Conservation (phyloP, 805 yeast species). For the Cyberlindnera mycetangii region DNA sequence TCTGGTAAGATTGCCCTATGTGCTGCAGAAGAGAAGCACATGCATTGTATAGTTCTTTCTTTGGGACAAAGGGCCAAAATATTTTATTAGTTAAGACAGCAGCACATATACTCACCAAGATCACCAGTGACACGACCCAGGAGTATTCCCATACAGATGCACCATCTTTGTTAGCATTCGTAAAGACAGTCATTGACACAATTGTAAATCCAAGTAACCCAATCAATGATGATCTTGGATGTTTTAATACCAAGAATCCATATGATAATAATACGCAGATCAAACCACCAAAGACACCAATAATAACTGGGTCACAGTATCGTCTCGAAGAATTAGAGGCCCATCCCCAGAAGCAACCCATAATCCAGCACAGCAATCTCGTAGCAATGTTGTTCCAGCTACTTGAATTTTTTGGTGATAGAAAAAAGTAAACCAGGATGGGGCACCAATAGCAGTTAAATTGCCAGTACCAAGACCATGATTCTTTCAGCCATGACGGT, state of each 20-base stretch:
- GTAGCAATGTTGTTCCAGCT: slow-evolving; percentile 33
- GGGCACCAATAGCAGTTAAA: slow-evolving; percentile 45
- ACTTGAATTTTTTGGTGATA: slow-evolving; percentile 41
- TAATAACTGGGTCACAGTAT: slow-evolving; percentile 36
- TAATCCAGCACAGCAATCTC: slow-evolving; percentile 34
- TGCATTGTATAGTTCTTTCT: slow-evolving; percentile 38
- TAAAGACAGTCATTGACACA: slow-evolving; percentile 33
- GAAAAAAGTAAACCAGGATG: slow-evolving; percentile 33
- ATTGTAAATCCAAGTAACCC: slow-evolving; percentile 40
- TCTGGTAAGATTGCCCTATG: slow-evolving; percentile 44
- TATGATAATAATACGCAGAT: slow-evolving; percentile 33
- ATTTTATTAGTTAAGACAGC: slow-evolving; percentile 42
- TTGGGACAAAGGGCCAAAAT: slow-evolving; percentile 47
- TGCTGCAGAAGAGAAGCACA: slow-evolving; percentile 39
- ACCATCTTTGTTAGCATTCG: slow-evolving; percentile 17
- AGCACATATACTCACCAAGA: slow-evolving; percentile 37
- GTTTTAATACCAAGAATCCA: slow-evolving; percentile 34
- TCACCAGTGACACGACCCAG: slow-evolving; percentile 39
- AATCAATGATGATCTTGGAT: slow-evolving; percentile 43
- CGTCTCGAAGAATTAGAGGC: slow-evolving; percentile 39
- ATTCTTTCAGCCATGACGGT: slow-evolving; percentile 41
- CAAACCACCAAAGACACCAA: slow-evolving; percentile 38
- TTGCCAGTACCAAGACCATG: slow-evolving; percentile 40
- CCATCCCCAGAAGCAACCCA: slow-evolving; percentile 49
- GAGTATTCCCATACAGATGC: slow-evolving; percentile 34